Evolutionary conservation across 768 basidiomycete genomes (phyloP).

Genomic region (Suillus paluster): DNA sequence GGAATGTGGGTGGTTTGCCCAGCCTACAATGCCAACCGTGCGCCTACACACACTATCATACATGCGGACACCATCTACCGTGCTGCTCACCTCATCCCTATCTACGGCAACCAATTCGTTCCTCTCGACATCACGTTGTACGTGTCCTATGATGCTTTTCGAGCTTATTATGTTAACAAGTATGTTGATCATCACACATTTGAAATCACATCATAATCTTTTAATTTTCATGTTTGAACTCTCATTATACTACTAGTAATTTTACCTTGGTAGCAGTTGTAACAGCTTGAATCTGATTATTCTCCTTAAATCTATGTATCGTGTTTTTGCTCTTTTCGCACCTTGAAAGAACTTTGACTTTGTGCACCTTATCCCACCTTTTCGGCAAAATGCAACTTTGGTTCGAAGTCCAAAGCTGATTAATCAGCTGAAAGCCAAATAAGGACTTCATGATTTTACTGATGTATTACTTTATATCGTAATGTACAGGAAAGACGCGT

Average conservation of each 20-base stretch:
- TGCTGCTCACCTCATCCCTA: conserved; percentile 31
- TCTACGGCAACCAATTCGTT: conserved; percentile 20
- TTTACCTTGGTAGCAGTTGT: neutral
- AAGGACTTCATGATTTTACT: neutral
- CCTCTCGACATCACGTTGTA: conserved; percentile 1
- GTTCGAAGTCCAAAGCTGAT: neutral
- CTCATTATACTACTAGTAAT: neutral
- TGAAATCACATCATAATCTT: neutral
- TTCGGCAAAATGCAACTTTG: neutral
- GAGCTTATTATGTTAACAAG: neutral
- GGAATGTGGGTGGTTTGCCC: conserved; percentile 33
- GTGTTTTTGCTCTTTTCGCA: neutral
- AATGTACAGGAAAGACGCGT: too few species aligned
- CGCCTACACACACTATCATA: conserved; percentile 16
- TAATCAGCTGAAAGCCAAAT: neutral
- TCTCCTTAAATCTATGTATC: too few species aligned
- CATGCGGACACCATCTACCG: conserved; percentile 32
- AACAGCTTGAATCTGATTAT: too few species aligned
- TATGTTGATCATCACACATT: neutral
- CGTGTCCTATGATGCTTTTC: neutral
- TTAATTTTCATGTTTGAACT: neutral
- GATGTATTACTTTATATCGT: too few species aligned
- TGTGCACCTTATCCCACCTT: neutral
- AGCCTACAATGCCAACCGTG: neutral
- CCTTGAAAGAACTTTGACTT: neutral